Base-by-base conservation (phyloP, 78 protist species). In the Dictyostelium intermedium region DNA sequence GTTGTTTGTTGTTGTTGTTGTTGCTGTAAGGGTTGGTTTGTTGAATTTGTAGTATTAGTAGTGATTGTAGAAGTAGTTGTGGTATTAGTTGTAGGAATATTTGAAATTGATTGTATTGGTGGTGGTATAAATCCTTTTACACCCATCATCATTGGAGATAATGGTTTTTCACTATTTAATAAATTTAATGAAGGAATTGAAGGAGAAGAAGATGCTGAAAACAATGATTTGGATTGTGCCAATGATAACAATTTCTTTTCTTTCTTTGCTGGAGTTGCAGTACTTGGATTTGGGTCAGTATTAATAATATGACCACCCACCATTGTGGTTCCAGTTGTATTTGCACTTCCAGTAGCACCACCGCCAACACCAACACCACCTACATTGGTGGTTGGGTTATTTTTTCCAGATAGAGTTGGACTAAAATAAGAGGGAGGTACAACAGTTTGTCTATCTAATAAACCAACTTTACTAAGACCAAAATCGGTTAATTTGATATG, bases 401-500 rank as follows among this genome's bases (percentile, higher is more conserved):
- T 82, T 18, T 23, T 10, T 4, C 39, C 20, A 3, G 72, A 27
- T n/a, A 82, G 10, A 4, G 86, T 45, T 30, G 86, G 86, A 27
- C 43, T 39, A 50, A 74, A 80, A 20, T 43, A 78, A 25, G 34
- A 63, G 0, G 87, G 85, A 20, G 87, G 85, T 16, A 78, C 85
- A n/a, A 89, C 94, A 14, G 50, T 80, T 66, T 78, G 87, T 73
- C 66, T 80, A 23, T 85, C 92, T 50, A 92, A 80, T 20, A 93
- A 18, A 66, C 96, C 96, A 32, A 85, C 43, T 47, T 84, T 86
- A 32, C 82, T 50, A 20, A 95, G 74, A 25, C 97, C 97, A 76
- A 95, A 95, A 25, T 95, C 97, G 1, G 97, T 95, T 41, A 95
- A 78, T 56, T 95, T 95, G 18, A 95, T 76, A 82, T 95, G 97